Percentiles rank a stretch among this genome's conserved stretches.
phyloP scores from a whole-genome alignment of 441 rosid genomes.

The Gossypium trilobum region DNA sequence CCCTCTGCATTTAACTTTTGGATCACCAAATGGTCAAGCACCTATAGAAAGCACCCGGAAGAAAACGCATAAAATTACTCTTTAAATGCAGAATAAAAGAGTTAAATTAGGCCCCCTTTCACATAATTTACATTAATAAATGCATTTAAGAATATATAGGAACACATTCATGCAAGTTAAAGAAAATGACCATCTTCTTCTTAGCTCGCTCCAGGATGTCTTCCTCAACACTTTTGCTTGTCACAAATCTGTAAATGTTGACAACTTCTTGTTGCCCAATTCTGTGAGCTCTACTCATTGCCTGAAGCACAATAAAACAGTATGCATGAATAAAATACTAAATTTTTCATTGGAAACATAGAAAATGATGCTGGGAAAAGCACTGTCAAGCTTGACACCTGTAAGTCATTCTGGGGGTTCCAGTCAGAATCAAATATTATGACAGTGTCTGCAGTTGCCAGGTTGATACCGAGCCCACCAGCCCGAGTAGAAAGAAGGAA shows the following conservation, averaged over 20 bases:
- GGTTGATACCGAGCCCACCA: conserved; percentile 99
- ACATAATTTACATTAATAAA: conserved; percentile 2
- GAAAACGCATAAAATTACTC: conserved; percentile 13
- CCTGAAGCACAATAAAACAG: conserved; percentile 42
- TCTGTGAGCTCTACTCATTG: conserved; percentile 99
- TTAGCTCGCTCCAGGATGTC: conserved; percentile 98
- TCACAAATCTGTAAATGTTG: conserved; percentile 97
- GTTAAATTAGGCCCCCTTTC: conserved; percentile 1
- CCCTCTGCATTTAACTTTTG: conserved; percentile 99
- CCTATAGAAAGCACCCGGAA: conserved; percentile 41
- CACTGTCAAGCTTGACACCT: conserved; percentile 38
- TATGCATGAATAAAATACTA: neutral
- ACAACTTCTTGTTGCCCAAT: conserved; percentile 99
- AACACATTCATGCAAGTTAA: neutral
- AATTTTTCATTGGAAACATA: conserved; percentile 1
- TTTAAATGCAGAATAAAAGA: neutral
- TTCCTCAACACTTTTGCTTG: conserved; percentile 99
- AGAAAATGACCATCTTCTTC: conserved; percentile 75
- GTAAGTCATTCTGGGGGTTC: conserved; percentile 99
- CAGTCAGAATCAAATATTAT: conserved; percentile 99
- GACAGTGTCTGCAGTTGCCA: conserved; percentile 97
- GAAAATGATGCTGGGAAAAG: conserved; percentile 7
- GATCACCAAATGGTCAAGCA: conserved; percentile 97
- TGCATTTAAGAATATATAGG: neutral
- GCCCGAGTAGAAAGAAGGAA: conserved; percentile 98